phyloP scores from a whole-genome alignment of 768 basidiomycete genomes.

The Chalciporus chontae region DNA sequence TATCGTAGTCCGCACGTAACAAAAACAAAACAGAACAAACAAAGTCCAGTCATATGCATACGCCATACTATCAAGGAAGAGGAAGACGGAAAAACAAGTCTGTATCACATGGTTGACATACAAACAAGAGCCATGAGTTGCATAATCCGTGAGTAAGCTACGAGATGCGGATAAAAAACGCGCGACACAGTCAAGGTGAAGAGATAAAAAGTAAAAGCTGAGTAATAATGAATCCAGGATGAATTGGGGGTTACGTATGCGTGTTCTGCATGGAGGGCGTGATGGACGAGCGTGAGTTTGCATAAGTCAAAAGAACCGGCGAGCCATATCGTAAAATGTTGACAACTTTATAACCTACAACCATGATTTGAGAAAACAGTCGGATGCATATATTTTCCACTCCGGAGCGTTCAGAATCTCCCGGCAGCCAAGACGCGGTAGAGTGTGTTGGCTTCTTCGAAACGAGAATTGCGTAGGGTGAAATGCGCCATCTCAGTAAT shows the following conservation, averaged over 20 bases:
- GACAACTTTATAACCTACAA: neutral
- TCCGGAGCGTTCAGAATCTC: constrained; percentile 23
- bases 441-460: constrained; percentile 73
- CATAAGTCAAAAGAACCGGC: constrained; percentile 15
- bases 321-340: constrained; percentile 6
- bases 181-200: neutral
- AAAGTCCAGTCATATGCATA: neutral
- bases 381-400: neutral
- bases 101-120: neutral
- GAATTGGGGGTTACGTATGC: neutral
- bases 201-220: neutral
- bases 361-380: neutral
- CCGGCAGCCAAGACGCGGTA: constrained; percentile 59
- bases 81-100: neutral
- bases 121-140: neutral
- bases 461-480: constrained; percentile 63
- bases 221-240: neutral
- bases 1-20: too few relatives aligned
- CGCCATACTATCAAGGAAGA: neutral
- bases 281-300: constrained; percentile 7
- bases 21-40: too few relatives aligned
- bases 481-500: constrained; percentile 79
- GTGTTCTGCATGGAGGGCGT: constrained; percentile 3
- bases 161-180: neutral
- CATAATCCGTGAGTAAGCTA: neutral